Evolutionary conservation across 805 yeast species (phyloP), one percentile per base, ranked within the genome.

Genomic region (Spathaspora boniae): DNA sequence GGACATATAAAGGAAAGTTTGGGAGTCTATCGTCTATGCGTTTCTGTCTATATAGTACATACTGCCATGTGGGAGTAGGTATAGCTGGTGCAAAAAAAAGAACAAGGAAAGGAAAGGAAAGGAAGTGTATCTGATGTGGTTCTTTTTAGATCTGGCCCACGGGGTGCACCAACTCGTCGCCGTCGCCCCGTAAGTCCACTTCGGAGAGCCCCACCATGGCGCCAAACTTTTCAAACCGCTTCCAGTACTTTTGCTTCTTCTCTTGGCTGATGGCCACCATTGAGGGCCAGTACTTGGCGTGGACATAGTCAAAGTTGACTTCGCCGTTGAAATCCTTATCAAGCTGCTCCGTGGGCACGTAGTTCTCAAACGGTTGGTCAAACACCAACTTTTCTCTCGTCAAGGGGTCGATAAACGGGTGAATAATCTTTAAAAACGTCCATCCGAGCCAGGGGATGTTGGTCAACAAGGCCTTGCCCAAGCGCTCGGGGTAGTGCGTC

Each of bases 401-500:
- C 52, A 86, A 64, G 7, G 98, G 97, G 55, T 93, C 98, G 45
- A 93, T 93, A 58, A 93, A 93, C 4, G 99, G 98, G 50, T 86
- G 86, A 45, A 91, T 89, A 44, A 93, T 65, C 64, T 85, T 89
- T 47, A 93, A 66, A 51, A 93, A 93, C 7, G 96, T 81, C 86
- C 95, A 85, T 5, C 89, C 98, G 37, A 89, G 62, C 76, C 93
- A 85, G 9, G 98, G 98, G 46, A 93, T 88, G 60, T 93, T 91
- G 32, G 95, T 86, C 36, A 93, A 70, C 31, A 89, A 70, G 0
- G 97, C 97, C 54, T 82, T 83, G 26, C 99, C 99, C 41, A 93
- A 70, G 51, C 99, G 76, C 58, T 93, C 99, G 4, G 98, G 98
- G 58, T 93, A 93, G 60, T 93, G 99, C 9, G 95, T 88, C 63